These are phyloP conservation scores for Azolla pinnata DNA, from an alignment of 75 land plant species.

Conservation along the genomic window DNA sequence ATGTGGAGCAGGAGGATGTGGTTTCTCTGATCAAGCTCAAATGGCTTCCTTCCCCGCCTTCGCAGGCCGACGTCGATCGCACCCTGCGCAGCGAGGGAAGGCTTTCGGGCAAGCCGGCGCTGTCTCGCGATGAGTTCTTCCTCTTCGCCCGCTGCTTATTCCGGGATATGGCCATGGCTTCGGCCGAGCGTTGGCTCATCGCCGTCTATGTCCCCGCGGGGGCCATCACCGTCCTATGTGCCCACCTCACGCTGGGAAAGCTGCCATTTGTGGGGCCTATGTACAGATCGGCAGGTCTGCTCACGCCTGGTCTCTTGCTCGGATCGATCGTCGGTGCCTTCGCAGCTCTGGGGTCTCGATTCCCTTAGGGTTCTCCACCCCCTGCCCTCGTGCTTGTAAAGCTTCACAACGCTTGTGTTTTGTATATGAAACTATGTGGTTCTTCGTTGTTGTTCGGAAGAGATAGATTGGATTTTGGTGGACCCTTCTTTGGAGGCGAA, in stretches of 20 bases:
- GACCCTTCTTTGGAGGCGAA: no score
- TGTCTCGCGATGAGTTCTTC: conserved; percentile 11
- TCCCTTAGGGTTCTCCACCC: no score
- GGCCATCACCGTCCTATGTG: conserved; percentile 12
- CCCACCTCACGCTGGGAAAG: conserved; percentile 8
- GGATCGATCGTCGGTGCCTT: conserved; percentile 15
- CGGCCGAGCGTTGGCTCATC: conserved; percentile 15
- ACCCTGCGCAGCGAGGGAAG: conserved; percentile 11
- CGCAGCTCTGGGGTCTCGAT: background rate
- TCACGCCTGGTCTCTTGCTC: conserved; percentile 19
- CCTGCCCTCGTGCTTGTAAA: no score
- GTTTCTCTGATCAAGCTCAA: conserved; percentile 10
- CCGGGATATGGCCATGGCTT: conserved; percentile 18
- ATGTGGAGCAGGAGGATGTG: no score
- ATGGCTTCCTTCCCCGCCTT: conserved; percentile 24
- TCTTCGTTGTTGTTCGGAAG: no score
- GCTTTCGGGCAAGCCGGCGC: conserved; percentile 8
- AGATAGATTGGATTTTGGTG: no score
- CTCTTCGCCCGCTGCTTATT: conserved; percentile 13
- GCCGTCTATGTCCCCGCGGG: conserved; percentile 18
- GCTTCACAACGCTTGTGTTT: no score
- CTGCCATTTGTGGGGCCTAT: conserved; percentile 15
- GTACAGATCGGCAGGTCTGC: conserved; percentile 17
- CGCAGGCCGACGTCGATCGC: conserved; percentile 16
- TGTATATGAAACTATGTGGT: no score